A percentile compares a stretch with the other conserved stretches of the same genome.
Evolutionary conservation across 371 early-diverging fungal genomes (phyloP).

Genomic region (Mortierella sp.): DNA sequence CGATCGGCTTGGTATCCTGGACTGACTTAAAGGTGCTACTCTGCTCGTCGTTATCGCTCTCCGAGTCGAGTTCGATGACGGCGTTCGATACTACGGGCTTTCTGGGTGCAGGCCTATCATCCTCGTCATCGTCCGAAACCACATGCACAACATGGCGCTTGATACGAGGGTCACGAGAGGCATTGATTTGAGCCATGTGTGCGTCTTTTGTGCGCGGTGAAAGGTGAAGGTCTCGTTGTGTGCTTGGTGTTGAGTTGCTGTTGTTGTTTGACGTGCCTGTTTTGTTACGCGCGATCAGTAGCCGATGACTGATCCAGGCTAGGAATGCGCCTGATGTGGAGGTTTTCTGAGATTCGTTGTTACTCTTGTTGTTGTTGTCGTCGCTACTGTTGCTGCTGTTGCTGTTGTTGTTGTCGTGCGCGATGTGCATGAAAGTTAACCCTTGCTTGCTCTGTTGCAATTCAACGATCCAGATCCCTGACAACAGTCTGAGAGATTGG

Average conservation of each 20-base stretch:
- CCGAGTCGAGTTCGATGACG: background rate
- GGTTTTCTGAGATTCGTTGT: too few relatives aligned
- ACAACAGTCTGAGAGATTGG: background rate
- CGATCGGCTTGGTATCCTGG: background rate
- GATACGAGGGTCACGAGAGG: conserved; percentile 1
- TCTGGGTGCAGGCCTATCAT: background rate
- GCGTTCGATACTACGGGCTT: background rate
- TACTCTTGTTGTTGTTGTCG: background rate
- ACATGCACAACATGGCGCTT: background rate
- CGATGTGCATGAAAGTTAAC: background rate
- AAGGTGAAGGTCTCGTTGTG: background rate
- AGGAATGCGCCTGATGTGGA: too few relatives aligned
- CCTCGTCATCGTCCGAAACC: conserved; percentile 11
- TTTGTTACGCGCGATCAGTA: background rate
- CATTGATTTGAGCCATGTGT: background rate
- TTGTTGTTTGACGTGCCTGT: background rate
- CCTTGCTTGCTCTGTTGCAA: background rate
- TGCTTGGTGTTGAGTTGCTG: background rate
- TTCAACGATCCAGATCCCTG: background rate
- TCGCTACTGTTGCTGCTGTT: background rate
- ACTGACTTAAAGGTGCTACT: background rate
- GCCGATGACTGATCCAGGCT: too few relatives aligned
- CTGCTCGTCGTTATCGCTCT: background rate
- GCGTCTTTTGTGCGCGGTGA: background rate
- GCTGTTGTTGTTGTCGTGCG: background rate